These are phyloP conservation scores for Tetrahymena borealis DNA, from an alignment of 73 alveolate genomes.

Conservation along the genomic window DNA sequence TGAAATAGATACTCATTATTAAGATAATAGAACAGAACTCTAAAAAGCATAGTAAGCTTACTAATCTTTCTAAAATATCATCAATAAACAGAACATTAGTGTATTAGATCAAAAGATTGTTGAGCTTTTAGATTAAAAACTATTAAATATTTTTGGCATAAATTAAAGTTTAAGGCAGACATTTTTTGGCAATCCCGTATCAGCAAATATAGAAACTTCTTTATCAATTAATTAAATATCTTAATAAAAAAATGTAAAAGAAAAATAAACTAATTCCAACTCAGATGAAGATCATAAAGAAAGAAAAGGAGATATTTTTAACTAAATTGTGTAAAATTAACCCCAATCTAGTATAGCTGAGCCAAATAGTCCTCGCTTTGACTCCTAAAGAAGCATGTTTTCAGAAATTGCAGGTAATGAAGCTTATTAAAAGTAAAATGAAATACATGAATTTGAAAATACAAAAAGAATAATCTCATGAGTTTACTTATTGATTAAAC, in stretches of 20 bases:
- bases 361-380: background rate
- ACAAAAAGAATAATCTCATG: too few relatives aligned
- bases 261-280: background rate
- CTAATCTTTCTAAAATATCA: background rate
- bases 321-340: background rate
- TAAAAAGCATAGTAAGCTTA: background rate
- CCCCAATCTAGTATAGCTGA: background rate
- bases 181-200: background rate
- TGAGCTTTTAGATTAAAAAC: background rate
- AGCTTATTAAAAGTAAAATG: background rate
- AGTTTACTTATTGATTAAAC: too few relatives aligned
- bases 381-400: background rate
- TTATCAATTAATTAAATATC: background rate
- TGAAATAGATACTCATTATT: background rate
- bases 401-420: background rate
- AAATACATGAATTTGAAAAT: background rate
- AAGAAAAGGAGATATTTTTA: background rate
- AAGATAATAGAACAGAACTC: background rate
- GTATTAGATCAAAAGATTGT: background rate
- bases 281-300: background rate
- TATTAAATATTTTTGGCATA: background rate
- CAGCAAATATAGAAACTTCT: background rate
- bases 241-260: background rate
- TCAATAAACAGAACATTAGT: background rate
- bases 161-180: background rate